Evolutionary conservation across 352 stramenopile species (phyloP), one percentile per base, ranked within the genome.

Genomic region (Pythium myriotylum): DNA sequence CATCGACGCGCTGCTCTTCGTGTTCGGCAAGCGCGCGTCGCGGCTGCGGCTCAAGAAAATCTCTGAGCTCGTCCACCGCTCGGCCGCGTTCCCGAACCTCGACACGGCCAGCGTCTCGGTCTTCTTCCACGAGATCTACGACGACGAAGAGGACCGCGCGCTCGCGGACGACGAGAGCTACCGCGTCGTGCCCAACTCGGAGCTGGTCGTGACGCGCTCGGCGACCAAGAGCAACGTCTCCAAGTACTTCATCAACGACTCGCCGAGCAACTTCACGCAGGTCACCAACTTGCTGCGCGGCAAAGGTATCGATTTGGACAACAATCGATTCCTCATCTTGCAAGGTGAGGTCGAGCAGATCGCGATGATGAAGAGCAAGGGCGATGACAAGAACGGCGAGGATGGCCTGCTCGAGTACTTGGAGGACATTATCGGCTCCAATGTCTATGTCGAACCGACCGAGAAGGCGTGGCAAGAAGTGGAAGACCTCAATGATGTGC

Each of bases 331-430:
- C 70, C 68, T 99, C 0, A 99, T 99, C 62, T 66, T 99, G 24
- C 97, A 99, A 71, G 91, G 89, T 29, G 85, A 95, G 55, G 88
- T 95, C 19, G 97, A 99, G 71, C 97, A 99, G 86, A 99, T 99
- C 64, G 95, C 94, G 32, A 99, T 99, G 92, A 99, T 99, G 97
- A 98, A 98, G 61, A 98, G 97, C 74, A 99, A 99, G 73, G 96
- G 90, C 13, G 87, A 91, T 1, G 84, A 84, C 39, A 78, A 81
- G 7, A 80, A 93, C 51, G 91, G 97, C 56, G 97, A 99, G 62
- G 97, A 99, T 52, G 98, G 98, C 19, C 76, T 99, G 24, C 81
- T 99, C 12, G 98, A 99, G 76, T 99, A 99, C 73, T 72, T 99
- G 8, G 98, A 99, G 70, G 98, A 99, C 68, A 99, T 99, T 42